These are phyloP conservation scores for Gamsiella multidivaricata DNA, from an alignment of 192 early-diverging fungal genomes.

Conservation along the genomic window DNA sequence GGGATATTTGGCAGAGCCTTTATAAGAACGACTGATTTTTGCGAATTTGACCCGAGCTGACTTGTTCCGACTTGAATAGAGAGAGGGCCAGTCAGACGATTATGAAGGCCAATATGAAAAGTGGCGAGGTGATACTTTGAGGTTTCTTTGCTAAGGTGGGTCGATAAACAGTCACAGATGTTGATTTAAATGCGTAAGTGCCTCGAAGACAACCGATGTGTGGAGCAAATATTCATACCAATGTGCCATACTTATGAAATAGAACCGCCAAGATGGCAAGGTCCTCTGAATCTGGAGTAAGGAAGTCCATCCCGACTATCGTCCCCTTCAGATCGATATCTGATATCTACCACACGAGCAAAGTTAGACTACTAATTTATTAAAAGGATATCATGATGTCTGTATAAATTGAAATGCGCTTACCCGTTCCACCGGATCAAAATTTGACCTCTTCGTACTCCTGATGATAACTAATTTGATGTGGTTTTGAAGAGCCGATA, in stretches of 20 bases:
- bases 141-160: conserved; percentile 12
- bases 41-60: conserved; percentile 7
- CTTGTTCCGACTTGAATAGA: conserved; percentile 36
- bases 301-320: conserved; percentile 42
- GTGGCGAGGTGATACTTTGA: conserved; percentile 36
- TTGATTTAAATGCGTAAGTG: too few relatives aligned
- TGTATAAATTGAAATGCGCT: background rate
- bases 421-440: conserved; percentile 42
- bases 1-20: conserved; percentile 44
- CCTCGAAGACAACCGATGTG: too few relatives aligned
- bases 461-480: conserved; percentile 33
- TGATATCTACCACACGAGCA: conserved; percentile 6
- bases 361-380: background rate
- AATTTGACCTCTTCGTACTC: conserved; percentile 16
- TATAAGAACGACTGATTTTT: conserved; percentile 20
- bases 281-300: conserved; percentile 19
- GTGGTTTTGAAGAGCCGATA: conserved; percentile 28
- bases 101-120: conserved; percentile 29
- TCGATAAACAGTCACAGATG: too few relatives aligned
- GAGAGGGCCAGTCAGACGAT: background rate
- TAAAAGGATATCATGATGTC: background rate
- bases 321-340: conserved; percentile 24
- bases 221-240: background rate
- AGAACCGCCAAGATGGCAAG: conserved; percentile 32
- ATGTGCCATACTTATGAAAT: conserved; percentile 33